Conservation (phyloP, 73 alveolate species). For the Paramecium octaurelia region DNA sequence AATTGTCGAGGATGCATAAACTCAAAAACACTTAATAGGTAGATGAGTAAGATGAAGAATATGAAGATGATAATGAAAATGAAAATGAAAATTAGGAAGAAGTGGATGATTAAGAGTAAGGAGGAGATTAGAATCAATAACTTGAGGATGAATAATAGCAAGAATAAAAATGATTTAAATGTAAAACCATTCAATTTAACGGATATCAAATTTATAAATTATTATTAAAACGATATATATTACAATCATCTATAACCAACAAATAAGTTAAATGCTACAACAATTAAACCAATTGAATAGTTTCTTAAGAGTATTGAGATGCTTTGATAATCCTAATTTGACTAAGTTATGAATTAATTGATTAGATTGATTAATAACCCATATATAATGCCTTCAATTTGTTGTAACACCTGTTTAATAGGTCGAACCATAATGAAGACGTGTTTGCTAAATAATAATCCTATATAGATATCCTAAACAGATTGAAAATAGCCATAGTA, state of each 20-base stretch:
- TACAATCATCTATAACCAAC: not conserved
- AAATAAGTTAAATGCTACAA: not conserved
- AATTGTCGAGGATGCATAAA: not conserved
- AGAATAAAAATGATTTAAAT: not conserved
- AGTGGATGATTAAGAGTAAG: not conserved
- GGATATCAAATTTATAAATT: too few relatives aligned
- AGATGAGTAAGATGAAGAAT: constrained; percentile 11
- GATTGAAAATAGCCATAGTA: not conserved
- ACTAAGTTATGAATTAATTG: not conserved
- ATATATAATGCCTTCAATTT: constrained; percentile 20
- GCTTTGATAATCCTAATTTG: not conserved
- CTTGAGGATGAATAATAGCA: not conserved
- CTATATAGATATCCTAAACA: not conserved
- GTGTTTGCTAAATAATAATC: constrained; percentile 2
- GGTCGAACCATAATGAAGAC: not conserved
- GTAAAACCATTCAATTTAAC: not conserved
- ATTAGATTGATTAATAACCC: not conserved
- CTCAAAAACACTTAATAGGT: not conserved
- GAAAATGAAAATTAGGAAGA: not conserved
- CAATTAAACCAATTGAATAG: not conserved
- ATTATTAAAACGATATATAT: not conserved
- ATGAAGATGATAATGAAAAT: not conserved
- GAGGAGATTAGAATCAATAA: not conserved
- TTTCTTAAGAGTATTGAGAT: not conserved
- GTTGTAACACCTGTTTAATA: not conserved